Evolutionary conservation across 768 basidiomycete species (phyloP), one percentile per base, ranked within the genome.

Genomic region (Naganishia vishniacii): DNA sequence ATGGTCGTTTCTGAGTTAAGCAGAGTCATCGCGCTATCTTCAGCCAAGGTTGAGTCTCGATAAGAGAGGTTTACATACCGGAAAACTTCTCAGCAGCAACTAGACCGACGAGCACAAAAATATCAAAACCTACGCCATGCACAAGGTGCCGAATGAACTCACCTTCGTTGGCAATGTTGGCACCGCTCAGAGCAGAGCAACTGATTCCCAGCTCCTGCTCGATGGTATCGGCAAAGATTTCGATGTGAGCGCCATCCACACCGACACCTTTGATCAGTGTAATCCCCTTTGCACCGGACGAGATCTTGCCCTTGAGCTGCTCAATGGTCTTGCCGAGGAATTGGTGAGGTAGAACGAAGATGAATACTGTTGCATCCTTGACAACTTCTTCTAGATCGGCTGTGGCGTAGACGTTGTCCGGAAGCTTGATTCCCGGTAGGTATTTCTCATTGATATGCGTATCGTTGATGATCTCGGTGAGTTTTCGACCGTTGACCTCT

Each of bases 261-360:
- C 80, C 78, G 47, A 81, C 80, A 25, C 81, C 81, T 73, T 81
- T 81, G 73, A 80, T 78, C 53, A 80, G 69, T 0, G 80, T 78
- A 60, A 81, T 75, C 11, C 77, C 80, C 60, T 78, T 74, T 48
- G 75, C 75, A 13, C 71, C 73, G 45, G 74, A 68, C 1, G 70
- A 51, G 31, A 81, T 67, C 48, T 80, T 75, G 18, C 80, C 80
- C 48, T 78, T 72, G 37, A 81, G 67, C 64, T 78, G 73, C 34
- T 79, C 68, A 44, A 80, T 71, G 11, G 73, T 73, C 44, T 71
- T 73, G 11, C 64, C 67, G 31, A 81, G 71, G 77, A 81, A 77
- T 70, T 81, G 80, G 66, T 81, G 81, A n/a, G 81, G 81, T 60
- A 79, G 70, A 41, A 81, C 81, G 49, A 81, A 80, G 45, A 81